Percentiles rank a stretch among this genome's conserved stretches.
These are phyloP conservation scores for Phytophthora colocasiae DNA, from an alignment of 352 stramenopile species.

Conservation along the genomic window DNA sequence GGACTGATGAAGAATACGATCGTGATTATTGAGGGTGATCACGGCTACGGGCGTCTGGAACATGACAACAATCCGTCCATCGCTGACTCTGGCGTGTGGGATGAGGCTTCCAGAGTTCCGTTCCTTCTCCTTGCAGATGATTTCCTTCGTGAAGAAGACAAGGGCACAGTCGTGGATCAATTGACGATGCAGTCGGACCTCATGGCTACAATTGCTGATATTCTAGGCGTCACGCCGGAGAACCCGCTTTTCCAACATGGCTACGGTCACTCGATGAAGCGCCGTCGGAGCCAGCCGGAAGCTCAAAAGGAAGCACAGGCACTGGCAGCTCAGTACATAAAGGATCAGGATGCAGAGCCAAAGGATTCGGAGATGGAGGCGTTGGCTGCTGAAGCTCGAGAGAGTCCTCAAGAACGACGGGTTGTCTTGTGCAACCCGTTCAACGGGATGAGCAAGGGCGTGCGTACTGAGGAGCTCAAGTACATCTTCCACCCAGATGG, in stretches of 20 bases:
- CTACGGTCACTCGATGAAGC: constrained; percentile 77
- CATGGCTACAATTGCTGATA: constrained; percentile 75
- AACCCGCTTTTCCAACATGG: constrained; percentile 69
- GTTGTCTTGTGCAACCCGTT: constrained; percentile 79
- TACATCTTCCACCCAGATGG: constrained; percentile 76
- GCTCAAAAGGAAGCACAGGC: constrained; percentile 29
- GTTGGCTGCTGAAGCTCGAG: constrained; percentile 15
- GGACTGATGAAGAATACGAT: constrained; percentile 79
- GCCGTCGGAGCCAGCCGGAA: constrained; percentile 35
- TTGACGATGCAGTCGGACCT: constrained; percentile 77
- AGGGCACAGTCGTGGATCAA: constrained; percentile 58
- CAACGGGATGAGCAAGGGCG: constrained; percentile 70
- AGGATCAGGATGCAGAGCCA: constrained; percentile 23
- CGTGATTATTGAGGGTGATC: constrained; percentile 73
- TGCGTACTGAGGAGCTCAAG: constrained; percentile 73
- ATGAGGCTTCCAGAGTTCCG: constrained; percentile 66
- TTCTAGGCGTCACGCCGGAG: constrained; percentile 59
- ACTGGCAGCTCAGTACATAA: constrained; percentile 8
- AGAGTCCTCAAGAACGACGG: constrained; percentile 45
- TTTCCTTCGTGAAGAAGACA: constrained; percentile 53
- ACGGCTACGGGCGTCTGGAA: constrained; percentile 71
- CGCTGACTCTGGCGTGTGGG: constrained; percentile 66
- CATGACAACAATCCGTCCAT: constrained; percentile 77
- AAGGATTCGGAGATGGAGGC: constrained; percentile 24
- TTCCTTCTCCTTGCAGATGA: constrained; percentile 77